These are phyloP conservation scores for Aspergillus alliaceus DNA, from an alignment of 2,329 filamentous ascomycete genomes.

Conservation along the genomic window DNA sequence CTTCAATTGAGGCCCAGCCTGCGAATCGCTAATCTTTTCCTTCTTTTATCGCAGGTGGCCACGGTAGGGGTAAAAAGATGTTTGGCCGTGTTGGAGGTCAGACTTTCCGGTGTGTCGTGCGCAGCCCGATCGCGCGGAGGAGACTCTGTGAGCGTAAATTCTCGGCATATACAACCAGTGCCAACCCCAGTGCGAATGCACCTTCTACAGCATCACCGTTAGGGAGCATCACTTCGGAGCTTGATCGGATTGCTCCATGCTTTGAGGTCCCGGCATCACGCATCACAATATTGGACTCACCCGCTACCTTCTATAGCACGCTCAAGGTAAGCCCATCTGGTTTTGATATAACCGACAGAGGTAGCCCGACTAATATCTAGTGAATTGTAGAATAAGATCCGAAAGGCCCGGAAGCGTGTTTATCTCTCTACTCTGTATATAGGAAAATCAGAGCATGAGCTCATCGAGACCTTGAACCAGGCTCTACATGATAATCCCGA, in stretches of 20 bases:
- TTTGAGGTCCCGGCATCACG: conserved; percentile 82
- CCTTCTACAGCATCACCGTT: conserved; percentile 47
- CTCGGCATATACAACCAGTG: conserved; percentile 29
- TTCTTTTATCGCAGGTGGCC: not conserved
- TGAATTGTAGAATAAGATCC: conserved; percentile 69
- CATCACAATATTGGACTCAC: conserved; percentile 75
- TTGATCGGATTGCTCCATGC: conserved; percentile 86
- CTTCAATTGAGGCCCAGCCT: not conserved
- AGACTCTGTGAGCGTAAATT: conserved; percentile 39
- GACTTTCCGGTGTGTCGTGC: conserved; percentile 34
- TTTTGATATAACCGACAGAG: not conserved
- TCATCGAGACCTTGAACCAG: conserved; percentile 75
- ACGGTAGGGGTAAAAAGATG: conserved; percentile 24
- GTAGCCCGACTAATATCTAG: conserved; percentile 2
- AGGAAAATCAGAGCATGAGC: conserved; percentile 85
- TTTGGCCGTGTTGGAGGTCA: conserved; percentile 42
- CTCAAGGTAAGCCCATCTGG: conserved; percentile 71
- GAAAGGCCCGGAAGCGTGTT: conserved; percentile 72
- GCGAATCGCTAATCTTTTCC: not conserved
- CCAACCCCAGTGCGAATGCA: conserved; percentile 24
- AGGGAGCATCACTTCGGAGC: conserved; percentile 65
- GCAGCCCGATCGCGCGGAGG: conserved; percentile 30
- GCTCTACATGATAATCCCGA: conserved; percentile 73
- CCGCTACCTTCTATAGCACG: conserved; percentile 85
- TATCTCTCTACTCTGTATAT: conserved; percentile 98